Percentiles rank a stretch among this genome's conserved stretches.
These are phyloP conservation scores for Pelargonium myrrhifolium DNA, from an alignment of 441 rosid species.

Conservation along the genomic window DNA sequence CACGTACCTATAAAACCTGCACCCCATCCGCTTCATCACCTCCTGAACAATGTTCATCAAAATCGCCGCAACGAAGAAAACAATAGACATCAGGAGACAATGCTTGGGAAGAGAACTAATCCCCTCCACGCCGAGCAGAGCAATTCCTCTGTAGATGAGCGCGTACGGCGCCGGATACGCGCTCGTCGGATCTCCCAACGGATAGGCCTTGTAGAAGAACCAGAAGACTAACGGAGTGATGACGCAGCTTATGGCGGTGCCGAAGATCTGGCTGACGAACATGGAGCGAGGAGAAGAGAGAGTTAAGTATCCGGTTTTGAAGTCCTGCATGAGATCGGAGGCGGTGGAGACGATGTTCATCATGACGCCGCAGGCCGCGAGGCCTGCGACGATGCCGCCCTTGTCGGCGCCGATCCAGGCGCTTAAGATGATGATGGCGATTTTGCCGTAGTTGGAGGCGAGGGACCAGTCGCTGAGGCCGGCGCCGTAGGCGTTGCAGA, in stretches of 20 bases:
- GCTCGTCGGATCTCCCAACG: conserved; percentile 53
- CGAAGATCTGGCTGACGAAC: conserved; percentile 71
- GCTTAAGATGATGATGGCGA: conserved; percentile 65
- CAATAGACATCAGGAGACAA: conserved; percentile 46
- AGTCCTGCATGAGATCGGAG: conserved; percentile 84
- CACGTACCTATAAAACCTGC: conserved; percentile 29
- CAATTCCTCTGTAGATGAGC: conserved; percentile 59
- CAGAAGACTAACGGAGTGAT: conserved; percentile 66
- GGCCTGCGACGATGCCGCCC: conserved; percentile 77
- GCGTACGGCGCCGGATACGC: conserved; percentile 77
- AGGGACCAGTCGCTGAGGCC: conserved; percentile 95
- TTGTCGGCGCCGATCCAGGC: conserved; percentile 58
- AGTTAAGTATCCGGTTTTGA: conserved; percentile 86
- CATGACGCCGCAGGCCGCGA: conserved; percentile 84
- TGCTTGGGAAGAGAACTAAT: conserved; percentile 57
- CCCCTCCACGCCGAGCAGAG: conserved; percentile 77
- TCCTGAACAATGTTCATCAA: conserved; percentile 33
- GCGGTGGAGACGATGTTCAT: conserved; percentile 90
- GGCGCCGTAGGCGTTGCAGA: conserved; percentile 92
- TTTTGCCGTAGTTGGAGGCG: conserved; percentile 80
- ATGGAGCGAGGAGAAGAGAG: conserved; percentile 77
- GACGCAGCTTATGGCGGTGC: conserved; percentile 71
- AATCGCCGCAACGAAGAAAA: conserved; percentile 43
- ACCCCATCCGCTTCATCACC: conserved; percentile 24
- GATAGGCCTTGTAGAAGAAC: conserved; percentile 74